phyloP scores from a whole-genome alignment of 495 filamentous ascomycete species.

The Trichoderma gamsii region DNA sequence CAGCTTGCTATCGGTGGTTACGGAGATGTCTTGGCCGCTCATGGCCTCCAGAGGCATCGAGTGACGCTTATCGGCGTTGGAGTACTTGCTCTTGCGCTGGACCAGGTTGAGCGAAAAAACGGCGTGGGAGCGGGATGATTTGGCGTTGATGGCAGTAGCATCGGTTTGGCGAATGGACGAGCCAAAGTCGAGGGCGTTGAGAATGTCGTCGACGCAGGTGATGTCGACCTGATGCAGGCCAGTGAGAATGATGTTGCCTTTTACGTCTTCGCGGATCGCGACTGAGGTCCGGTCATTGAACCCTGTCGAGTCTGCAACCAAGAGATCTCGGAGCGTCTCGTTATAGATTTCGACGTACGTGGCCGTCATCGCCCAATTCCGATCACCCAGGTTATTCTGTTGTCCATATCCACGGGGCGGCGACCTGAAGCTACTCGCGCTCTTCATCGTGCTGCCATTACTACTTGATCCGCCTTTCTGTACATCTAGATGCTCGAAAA shows the following conservation, averaged over 20 bases:
- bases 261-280: constrained; percentile 86
- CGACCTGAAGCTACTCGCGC: constrained; percentile 63
- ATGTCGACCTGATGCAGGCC: constrained; percentile 83
- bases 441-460: constrained; percentile 61
- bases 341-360: constrained; percentile 99
- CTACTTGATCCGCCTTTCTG: constrained; percentile 28
- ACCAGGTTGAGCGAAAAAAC: constrained; percentile 94
- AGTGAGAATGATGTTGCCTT: constrained; percentile 89
- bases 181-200: constrained; percentile 82
- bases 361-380: constrained; percentile 85
- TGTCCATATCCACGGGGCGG: constrained; percentile 26
- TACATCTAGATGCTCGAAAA: constrained; percentile 81
- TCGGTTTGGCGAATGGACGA: constrained; percentile 95
- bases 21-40: constrained; percentile 55
- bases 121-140: constrained; percentile 97
- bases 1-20: constrained; percentile 95
- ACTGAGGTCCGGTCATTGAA: constrained; percentile 65
- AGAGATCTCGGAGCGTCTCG: constrained; percentile 84
- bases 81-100: constrained; percentile 67
- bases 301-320: constrained; percentile 70
- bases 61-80: constrained; percentile 69
- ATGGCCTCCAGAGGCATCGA: constrained; percentile 83
- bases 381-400: constrained; percentile 47
- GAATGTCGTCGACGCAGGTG: constrained; percentile 86
- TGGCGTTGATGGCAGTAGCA: constrained; percentile 97